Base-by-base conservation (phyloP, 2,329 filamentous ascomycete species). In the Xylariales sp. region DNA sequence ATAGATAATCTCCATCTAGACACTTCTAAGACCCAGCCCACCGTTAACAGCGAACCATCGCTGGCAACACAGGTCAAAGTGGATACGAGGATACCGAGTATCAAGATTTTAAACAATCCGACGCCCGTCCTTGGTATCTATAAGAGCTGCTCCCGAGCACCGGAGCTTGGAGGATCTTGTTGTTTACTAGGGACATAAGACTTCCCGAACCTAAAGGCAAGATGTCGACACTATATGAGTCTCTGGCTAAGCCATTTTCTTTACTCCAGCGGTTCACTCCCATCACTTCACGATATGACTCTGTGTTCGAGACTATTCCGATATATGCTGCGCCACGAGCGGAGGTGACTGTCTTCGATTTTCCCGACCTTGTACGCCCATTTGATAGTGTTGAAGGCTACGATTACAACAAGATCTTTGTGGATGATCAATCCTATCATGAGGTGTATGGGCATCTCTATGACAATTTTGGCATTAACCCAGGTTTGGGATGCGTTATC, bases 341-440 rank as follows among this genome's bases (percentile, higher is more conserved):
- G 0, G 61, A 70, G 0, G 60, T 73, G 0, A 71, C 77, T 36
- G 51, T 78, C 6, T 53, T 74, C 24, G 70, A 75, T 37, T 66
- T 78, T 19, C 72, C 73, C 0, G 62, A 67, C 2, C 58, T 70
- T 0, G 66, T 75, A 27, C 66, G 65, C 25, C 69, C 69, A 0
- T 72, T 66, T 25, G 64, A 72, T 24, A 44, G 65, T 11, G 53
- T 59, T 6, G 50, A 61, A 0, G 77, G 77, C 0, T 78, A 70
- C 67, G 68, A 74, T 43, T 81, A 81, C 48, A 61, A 67, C 40
- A 76, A 74, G 50, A 63, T 81, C 1, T 78, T 71, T 51, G 72
- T 68, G 1, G 77, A 81, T 43, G 72, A 71, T 29, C 51, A 62
- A 29, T 68, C 64, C 25, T 74, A 78, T 52, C 67, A 78, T 44